These are phyloP conservation scores for Schrenkiella parvula DNA, from an alignment of 345 rosid genomes.

Conservation along the genomic window DNA sequence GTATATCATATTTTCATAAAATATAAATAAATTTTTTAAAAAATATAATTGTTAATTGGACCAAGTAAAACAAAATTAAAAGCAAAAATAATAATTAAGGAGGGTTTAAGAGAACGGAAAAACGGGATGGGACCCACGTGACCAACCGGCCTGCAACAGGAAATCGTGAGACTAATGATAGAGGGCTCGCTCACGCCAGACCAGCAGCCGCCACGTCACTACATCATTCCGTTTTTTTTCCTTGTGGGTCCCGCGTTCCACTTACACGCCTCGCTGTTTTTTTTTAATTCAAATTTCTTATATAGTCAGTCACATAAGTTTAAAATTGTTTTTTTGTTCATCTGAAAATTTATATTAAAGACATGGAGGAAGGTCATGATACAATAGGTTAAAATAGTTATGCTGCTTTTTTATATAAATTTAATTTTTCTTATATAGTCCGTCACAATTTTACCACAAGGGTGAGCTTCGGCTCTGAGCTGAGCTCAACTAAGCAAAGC, in stretches of 20 bases:
- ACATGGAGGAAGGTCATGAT: too few species aligned
- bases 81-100: neutral
- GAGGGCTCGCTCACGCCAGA: slow-evolving; percentile 67
- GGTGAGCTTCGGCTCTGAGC: slow-evolving; percentile 13
- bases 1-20: too few species aligned
- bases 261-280: slow-evolving; percentile 20
- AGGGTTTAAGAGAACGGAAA: slow-evolving; percentile 35
- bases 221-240: slow-evolving; percentile 41
- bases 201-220: slow-evolving; percentile 62
- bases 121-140: slow-evolving; percentile 45
- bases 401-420: too few species aligned
- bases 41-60: neutral
- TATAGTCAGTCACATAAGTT: too few species aligned
- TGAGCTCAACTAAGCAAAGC: neutral
- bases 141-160: slow-evolving; percentile 47
- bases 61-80: neutral
- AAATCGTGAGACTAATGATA: slow-evolving; percentile 59
- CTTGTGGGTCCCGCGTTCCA: slow-evolving; percentile 47
- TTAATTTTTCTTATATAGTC: neutral
- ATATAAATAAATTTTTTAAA: too few species aligned
- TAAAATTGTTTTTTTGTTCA: too few species aligned
- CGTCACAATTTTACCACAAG: neutral
- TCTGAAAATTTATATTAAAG: too few species aligned
- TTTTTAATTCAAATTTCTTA: too few species aligned
- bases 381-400: too few species aligned